Evolutionary conservation across 1,139 yeast genomes (phyloP).

Genomic region (Zygosaccharomyces sapae): DNA sequence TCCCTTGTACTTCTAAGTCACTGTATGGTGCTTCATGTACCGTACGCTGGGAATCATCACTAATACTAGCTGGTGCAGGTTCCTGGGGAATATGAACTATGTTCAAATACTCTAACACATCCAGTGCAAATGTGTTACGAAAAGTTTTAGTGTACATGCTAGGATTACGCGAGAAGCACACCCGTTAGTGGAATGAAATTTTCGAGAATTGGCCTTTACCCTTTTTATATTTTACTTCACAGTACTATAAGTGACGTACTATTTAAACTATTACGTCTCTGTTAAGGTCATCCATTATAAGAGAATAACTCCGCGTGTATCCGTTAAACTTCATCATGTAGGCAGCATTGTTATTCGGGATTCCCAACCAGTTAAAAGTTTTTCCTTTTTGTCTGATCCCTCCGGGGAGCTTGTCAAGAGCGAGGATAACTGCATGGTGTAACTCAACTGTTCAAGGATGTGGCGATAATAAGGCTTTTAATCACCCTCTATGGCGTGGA

Average conservation of each 20-base stretch:
- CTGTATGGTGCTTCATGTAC: background rate
- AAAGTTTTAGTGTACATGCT: slow-evolving; percentile 6
- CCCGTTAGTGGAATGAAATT: background rate
- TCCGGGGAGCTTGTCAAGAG: too few relatives aligned
- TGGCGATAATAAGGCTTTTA: background rate
- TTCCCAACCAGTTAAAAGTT: too few relatives aligned
- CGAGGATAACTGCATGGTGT: background rate
- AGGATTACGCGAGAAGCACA: background rate
- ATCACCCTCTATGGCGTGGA: too few relatives aligned
- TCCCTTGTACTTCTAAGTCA: slow-evolving; percentile 2
- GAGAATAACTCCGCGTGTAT: too few relatives aligned
- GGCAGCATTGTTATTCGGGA: too few relatives aligned
- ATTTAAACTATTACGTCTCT: too few relatives aligned
- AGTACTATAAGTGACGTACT: too few relatives aligned
- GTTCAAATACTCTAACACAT: slow-evolving; percentile 10
- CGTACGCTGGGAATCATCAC: background rate
- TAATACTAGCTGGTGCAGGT: background rate
- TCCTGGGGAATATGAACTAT: slow-evolving; percentile 4
- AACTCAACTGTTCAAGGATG: background rate
- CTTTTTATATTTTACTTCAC: background rate
- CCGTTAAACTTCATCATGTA: too few relatives aligned
- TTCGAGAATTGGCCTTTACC: background rate
- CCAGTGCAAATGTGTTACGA: slow-evolving; percentile 14
- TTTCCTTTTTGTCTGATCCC: too few relatives aligned
- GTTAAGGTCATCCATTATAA: too few relatives aligned